Evolutionary conservation across 306 rosid genomes (phyloP).

Genomic region (Benincasa hispida): DNA sequence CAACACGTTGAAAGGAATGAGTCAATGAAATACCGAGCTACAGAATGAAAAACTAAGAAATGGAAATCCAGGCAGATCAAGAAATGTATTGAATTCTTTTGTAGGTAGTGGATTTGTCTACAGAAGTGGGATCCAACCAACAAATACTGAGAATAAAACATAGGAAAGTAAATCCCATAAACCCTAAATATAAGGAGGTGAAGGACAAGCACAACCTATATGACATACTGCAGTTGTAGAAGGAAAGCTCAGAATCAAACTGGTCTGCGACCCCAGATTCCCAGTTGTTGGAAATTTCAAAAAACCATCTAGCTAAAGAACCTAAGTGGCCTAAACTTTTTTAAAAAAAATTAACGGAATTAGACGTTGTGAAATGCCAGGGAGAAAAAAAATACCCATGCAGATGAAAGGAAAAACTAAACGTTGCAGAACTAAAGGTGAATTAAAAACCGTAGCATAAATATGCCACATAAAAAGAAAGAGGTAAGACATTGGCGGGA

Average conservation of each 20-base stretch:
- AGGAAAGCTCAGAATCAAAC: not conserved
- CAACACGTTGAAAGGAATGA: not conserved
- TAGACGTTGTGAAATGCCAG: not conserved
- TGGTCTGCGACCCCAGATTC: not conserved
- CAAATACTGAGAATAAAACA: not conserved
- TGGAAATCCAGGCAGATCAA: not conserved
- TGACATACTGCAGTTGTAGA: not conserved
- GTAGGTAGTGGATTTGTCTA: not conserved
- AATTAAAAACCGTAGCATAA: conserved; percentile 37
- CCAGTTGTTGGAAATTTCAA: not conserved
- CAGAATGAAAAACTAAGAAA: not conserved
- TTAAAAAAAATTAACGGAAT: not conserved
- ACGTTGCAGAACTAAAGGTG: conserved; percentile 8
- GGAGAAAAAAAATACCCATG: not conserved
- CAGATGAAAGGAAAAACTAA: conserved; percentile 17
- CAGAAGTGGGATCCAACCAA: not conserved
- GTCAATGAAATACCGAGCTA: not conserved
- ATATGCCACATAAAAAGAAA: conserved; percentile 46
- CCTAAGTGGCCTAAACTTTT: not conserved
- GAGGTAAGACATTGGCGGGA: conserved; percentile 49
- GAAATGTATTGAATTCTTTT: not conserved
- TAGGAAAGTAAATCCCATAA: not conserved
- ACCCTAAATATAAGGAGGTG: not conserved
- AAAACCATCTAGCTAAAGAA: not conserved
- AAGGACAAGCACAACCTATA: not conserved